Evolutionary conservation across 2,329 filamentous ascomycete species (phyloP).

Genomic region (Arthrobotrys musiformis): DNA sequence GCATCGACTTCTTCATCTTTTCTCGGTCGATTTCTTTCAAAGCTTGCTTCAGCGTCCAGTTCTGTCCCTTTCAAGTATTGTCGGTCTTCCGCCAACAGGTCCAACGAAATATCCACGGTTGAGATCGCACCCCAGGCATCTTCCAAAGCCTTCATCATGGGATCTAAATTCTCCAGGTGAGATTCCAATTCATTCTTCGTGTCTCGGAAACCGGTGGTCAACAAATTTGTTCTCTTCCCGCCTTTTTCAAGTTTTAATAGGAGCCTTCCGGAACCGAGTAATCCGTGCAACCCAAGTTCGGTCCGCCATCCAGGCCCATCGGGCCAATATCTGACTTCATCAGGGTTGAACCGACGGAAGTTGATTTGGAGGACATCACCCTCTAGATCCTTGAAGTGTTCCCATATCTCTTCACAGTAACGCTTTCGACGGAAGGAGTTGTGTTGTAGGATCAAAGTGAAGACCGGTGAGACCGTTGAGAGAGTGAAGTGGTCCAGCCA

Average conservation of each 20-base stretch:
- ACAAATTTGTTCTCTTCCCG: neutral
- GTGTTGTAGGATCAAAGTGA: slow-evolving; percentile 6
- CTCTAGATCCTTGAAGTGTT: neutral
- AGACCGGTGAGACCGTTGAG: neutral
- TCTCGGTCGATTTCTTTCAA: neutral
- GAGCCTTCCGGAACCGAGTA: neutral
- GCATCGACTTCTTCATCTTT: neutral
- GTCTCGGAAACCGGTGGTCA: neutral
- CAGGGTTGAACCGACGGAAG: neutral
- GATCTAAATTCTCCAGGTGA: neutral
- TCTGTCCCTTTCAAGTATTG: neutral
- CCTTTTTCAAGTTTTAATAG: neutral
- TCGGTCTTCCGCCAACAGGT: neutral
- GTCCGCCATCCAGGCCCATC: neutral
- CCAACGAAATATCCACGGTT: slow-evolving; percentile 2
- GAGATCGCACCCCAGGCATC: neutral
- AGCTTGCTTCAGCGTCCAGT: neutral
- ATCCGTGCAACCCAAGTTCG: neutral
- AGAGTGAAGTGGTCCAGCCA: slow-evolving; percentile 29
- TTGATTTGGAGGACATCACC: neutral
- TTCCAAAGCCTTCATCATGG: neutral
- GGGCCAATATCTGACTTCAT: neutral
- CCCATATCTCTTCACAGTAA: neutral
- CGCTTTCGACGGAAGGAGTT: neutral
- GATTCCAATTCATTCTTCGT: neutral